Percentiles rank a stretch among this genome's conserved stretches.
These are phyloP conservation scores for Cyberlindnera euphorbiae DNA, from an alignment of 805 yeast species.

Conservation along the genomic window DNA sequence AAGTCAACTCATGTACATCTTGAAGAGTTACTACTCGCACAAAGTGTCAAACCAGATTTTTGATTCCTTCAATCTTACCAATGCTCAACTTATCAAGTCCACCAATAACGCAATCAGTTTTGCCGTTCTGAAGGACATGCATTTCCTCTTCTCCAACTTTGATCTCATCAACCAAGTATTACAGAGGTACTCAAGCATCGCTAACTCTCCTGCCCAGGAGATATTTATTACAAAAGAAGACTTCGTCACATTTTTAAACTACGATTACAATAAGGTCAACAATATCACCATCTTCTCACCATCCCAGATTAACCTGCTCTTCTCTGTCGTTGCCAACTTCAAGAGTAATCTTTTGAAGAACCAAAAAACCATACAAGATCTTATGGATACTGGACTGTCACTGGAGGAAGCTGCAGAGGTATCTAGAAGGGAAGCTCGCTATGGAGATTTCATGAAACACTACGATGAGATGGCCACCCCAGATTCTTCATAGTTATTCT, in stretches of 20 bases:
- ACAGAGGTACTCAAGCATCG: slow-evolving; percentile 27
- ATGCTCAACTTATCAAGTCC: slow-evolving; percentile 17
- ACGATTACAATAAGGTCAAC: slow-evolving; percentile 35
- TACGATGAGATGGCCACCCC: slow-evolving; percentile 17
- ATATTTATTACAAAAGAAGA: slow-evolving; percentile 34
- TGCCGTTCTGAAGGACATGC: slow-evolving; percentile 34
- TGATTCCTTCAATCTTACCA: slow-evolving; percentile 26
- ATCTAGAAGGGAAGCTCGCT: slow-evolving; percentile 10
- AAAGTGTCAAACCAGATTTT: slow-evolving; percentile 34
- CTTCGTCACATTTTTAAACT: slow-evolving; percentile 30
- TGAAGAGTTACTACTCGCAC: slow-evolving; percentile 34
- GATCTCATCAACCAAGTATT: slow-evolving; percentile 36
- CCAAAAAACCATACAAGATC: slow-evolving; percentile 13
- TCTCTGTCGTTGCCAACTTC: slow-evolving; percentile 26
- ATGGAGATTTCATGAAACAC: slow-evolving; percentile 13
- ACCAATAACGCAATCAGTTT: slow-evolving; percentile 26
- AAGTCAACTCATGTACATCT: slow-evolving; percentile 30
- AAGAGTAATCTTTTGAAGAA: slow-evolving; percentile 24
- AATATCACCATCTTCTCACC: slow-evolving; percentile 38
- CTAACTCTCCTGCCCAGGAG: slow-evolving; percentile 13
- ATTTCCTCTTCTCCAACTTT: slow-evolving; percentile 35
- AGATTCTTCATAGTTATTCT: slow-evolving; percentile 11
- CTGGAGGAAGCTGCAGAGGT: slow-evolving; percentile 7
- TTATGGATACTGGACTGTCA: slow-evolving; percentile 10
- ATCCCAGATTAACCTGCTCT: slow-evolving; percentile 35